Evolutionary conservation across 2,329 filamentous ascomycete species (phyloP), one percentile per base, ranked within the genome.

Genomic region (Penicillium sp.): DNA sequence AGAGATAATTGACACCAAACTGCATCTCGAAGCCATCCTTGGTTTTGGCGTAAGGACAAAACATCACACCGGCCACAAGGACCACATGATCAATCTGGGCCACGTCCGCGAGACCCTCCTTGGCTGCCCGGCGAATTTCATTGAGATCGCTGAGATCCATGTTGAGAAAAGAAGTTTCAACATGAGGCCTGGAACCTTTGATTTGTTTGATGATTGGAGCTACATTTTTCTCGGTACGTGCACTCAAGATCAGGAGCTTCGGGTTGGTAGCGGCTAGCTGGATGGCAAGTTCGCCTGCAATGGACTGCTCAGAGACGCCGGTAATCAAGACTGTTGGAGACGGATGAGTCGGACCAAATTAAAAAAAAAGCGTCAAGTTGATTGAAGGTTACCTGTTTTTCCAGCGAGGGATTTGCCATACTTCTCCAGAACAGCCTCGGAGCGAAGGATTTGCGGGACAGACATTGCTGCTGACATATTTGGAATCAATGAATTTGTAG

Each of bases 1-100:
- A 79, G 13, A 84, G 62, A 61, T 84, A 78, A 67, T 84, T 84
- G n/a, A 78, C 76, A 7, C 78, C 81, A 2, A 82, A 76, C 57
- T 82, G 74, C 4, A 69, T 66, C 56, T 80, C 78, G 25, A 78
- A 70, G 6, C 68, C 68, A 59, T 70, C 63, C 13, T 63, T 65
- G 4, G 67, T 69, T 42, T 56, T 67, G 30, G 43, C 42, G 19
- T 64, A 70, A 4, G 68, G 66, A 11, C 62, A 62, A 10, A 59
- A 55, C 68, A 70, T 70, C 2, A 70, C 62, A 5, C 62, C 68
- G 6, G 68, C 67, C 14, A 66, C 58, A 28, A 57, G 63, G 22
- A 65, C 60, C 10, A 68, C 46, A 37, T 68, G 65, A 26, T 71
- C 65, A 30, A 68, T 68, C 38, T 62, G 54, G 4, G 63, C 35